Percentiles rank a stretch among this genome's conserved stretches.
These are phyloP conservation scores for Dittrichia graveolens DNA, from an alignment of 129 eudicot genomes.

Conservation along the genomic window DNA sequence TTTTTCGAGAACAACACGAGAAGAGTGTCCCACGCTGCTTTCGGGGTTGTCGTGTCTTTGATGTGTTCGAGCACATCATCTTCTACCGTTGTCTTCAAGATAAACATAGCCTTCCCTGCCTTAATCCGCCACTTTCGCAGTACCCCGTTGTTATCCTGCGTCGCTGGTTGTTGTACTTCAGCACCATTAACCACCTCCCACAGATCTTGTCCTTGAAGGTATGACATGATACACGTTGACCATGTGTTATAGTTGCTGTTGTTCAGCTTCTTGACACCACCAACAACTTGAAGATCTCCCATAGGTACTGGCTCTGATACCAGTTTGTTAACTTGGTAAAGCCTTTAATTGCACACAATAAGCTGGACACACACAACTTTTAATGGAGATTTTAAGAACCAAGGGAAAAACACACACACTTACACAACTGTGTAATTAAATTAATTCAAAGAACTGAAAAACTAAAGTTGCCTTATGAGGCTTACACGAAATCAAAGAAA, in stretches of 20 bases:
- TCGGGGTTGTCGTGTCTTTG: background rate
- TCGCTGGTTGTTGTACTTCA: background rate
- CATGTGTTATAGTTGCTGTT: too few relatives aligned
- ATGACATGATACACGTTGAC: too few relatives aligned
- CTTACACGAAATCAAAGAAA: too few relatives aligned
- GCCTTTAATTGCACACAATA: too few relatives aligned
- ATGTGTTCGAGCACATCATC: background rate
- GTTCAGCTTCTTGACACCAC: background rate
- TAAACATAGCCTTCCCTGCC: background rate
- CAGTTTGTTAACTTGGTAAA: too few relatives aligned
- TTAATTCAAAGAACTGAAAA: too few relatives aligned
- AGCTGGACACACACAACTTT: too few relatives aligned
- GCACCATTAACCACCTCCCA: background rate
- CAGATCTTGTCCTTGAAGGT: too few relatives aligned
- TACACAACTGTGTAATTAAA: too few relatives aligned
- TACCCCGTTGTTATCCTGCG: background rate
- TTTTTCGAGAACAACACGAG: background rate
- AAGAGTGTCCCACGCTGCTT: background rate
- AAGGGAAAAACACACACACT: too few relatives aligned
- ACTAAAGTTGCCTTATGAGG: too few relatives aligned
- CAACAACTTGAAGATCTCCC: background rate
- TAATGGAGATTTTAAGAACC: too few relatives aligned
- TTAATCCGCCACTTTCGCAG: background rate
- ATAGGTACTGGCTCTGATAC: background rate
- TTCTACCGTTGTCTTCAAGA: background rate